These are phyloP conservation scores for carrot (Daucus carota) DNA, from an alignment of 129 eudicot species.

Conservation along the genomic window DNA sequence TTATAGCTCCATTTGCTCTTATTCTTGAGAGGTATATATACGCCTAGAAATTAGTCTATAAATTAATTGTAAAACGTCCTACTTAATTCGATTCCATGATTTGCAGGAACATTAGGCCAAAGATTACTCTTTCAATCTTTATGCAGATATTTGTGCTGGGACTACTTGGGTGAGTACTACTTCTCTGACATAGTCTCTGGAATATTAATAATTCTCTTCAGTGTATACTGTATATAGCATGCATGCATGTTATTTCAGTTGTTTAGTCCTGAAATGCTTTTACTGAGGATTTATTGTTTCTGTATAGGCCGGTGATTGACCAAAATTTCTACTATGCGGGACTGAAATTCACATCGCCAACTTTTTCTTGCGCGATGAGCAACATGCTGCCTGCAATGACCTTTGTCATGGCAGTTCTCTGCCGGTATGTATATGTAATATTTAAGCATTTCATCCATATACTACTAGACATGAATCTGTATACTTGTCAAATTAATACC, in stretches of 20 bases:
- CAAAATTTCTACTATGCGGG: constrained; percentile 9
- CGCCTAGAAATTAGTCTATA: background rate
- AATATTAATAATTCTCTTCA: background rate
- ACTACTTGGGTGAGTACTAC: constrained; percentile 66
- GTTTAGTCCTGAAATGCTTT: background rate
- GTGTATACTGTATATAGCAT: background rate
- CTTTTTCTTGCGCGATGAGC: constrained; percentile 7
- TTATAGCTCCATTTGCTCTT: constrained; percentile 82
- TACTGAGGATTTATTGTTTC: background rate
- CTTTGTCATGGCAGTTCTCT: constrained; percentile 8
- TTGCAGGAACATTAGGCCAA: constrained; percentile 69
- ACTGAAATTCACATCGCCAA: constrained; percentile 7
- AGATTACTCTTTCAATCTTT: constrained; percentile 67
- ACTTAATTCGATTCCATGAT: background rate
- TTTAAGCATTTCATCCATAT: background rate
- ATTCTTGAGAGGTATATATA: constrained; percentile 55
- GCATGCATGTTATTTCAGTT: background rate
- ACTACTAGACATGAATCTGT: background rate
- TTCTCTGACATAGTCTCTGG: background rate
- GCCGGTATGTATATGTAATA: background rate
- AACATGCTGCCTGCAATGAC: constrained; percentile 11
- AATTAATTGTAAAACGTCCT: background rate
- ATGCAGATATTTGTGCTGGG: constrained; percentile 85
- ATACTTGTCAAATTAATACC: too few species aligned
- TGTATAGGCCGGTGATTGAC: background rate